Evolutionary conservation across 2,329 filamentous ascomycete species (phyloP), one percentile per base, ranked within the genome.

Genomic region (Fusarium bactridioides): DNA sequence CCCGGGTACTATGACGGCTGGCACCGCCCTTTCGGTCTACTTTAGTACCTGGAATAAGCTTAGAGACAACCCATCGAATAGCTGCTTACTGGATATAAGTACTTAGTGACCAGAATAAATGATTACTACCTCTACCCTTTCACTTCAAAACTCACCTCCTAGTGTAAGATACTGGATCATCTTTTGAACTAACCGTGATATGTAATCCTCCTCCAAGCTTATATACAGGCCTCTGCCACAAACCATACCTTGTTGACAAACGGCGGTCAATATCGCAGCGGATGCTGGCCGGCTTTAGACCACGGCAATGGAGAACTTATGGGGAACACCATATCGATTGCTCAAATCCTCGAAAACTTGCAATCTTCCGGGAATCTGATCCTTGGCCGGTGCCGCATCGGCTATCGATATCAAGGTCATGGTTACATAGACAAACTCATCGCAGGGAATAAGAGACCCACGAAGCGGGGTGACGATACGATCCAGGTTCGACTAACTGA

Each of bases 381-480:
- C 19, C 33, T 54, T 40, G 50, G 35, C 11, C 40, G 19, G 41
- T 35, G 25, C 31, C 41, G 18, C 19, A 8, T 33, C 45, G 57
- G 57, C 47, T 55, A 33, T 60, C 35, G 57, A 25, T 54, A 54
- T 25, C 19, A 31, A 33, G 31, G 12, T 3, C n/a, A 41, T 15
- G 47, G 45, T 55, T 35, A 54, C 35, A 59, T 59, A 59, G 33
- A 37, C 47, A 4, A 60, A 8, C 5, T 37, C n/a, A n/a, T 50
- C 31, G 31, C 54, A 40, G 33, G 60, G 25, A 40, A 29, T 3
- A 41, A 31, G 15, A 33, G 54, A 58, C 50, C 61, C 48, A 58
- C n/a, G 33, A 18, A 50, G 63, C 64, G 64, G 64, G 64, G 64
- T 47, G 55, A 54, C 19, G 37, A 40, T 18, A 43, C 19, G 35